Conservation (phyloP, 768 basidiomycete genomes). For the Exidia glandulosa region DNA sequence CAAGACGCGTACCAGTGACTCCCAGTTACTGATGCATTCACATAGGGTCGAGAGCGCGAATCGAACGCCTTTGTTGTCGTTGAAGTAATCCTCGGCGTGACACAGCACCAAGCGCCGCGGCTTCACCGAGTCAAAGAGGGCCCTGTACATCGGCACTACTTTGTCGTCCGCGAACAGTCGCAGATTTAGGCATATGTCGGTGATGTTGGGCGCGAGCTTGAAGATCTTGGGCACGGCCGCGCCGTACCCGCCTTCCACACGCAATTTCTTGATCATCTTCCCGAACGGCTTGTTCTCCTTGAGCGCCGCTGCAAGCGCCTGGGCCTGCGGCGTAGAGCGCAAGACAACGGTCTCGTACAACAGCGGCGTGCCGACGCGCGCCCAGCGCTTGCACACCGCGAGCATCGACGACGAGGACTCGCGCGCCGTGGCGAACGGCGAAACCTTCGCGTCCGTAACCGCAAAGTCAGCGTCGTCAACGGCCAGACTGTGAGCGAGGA, state of each 20-base stretch:
- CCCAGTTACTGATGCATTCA: too few species aligned
- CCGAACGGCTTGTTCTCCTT: background rate
- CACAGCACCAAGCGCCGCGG: background rate
- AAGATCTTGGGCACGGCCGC: background rate
- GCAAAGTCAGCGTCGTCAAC: background rate
- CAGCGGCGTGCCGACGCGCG: background rate
- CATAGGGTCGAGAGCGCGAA: background rate
- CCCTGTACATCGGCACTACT: background rate
- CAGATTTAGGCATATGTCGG: background rate
- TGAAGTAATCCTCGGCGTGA: background rate
- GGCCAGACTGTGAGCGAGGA: background rate
- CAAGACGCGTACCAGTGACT: too few species aligned
- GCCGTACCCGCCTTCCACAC: background rate
- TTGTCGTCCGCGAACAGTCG: background rate
- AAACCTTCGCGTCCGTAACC: too few species aligned
- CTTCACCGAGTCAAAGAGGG: background rate
- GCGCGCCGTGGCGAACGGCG: background rate
- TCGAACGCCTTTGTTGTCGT: background rate
- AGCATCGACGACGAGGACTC: background rate
- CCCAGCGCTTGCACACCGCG: background rate
- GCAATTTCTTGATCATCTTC: background rate
- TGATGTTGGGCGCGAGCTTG: background rate
- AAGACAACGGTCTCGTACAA: background rate
- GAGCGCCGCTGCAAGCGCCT: background rate
- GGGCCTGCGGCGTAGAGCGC: background rate